Evolutionary conservation across 495 filamentous ascomycete genomes (phyloP), one percentile per base, ranked within the genome.

Genomic region (Neurospora sp.): DNA sequence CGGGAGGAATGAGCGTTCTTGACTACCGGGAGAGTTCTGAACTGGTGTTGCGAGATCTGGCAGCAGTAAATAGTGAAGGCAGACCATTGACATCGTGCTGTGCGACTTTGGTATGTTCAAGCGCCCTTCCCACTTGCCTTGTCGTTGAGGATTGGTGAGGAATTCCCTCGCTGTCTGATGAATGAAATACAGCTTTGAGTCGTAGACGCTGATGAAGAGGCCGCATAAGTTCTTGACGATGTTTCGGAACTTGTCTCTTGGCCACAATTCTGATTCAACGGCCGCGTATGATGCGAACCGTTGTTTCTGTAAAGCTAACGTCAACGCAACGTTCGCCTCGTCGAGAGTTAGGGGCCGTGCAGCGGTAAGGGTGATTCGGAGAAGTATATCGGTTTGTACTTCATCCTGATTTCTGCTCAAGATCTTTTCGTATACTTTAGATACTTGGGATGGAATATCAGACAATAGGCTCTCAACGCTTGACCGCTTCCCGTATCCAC

Each of bases 131-230:
- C 75, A 80, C 20, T 73, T 73, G 40, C 69, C 46, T 22, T 35
- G 9, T 42, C 38, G 35, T 46, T 74, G 18, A 9, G 72, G 35
- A 69, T 38, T 14, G 14, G 74, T 73, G 16, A 84, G 77, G 38
- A 84, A 86, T 69, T 84, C 82, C 72, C 75, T 79, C 39, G 82
- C 82, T 31, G 82, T 85, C 42, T 84, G 79, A 72, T 86, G 83
- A 59, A 86, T 78, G 27, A 85, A 80, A 39, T 66, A 82, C 12
- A 85, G n/a, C 71, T 79, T 81, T 31, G 53, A 69, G 68, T 83
- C 78, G 41, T 78, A 46, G 20, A 83, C 74, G 40, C 40, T 79
- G 18, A 86, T 73, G 68, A 86, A 83, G 1, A 81, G 73, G 10
- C 82, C 83, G 71, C 81, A 84, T 37, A 80, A 75, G 59, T 80